These are phyloP conservation scores for Prinsepia uniflora DNA, from an alignment of 306 rosid genomes.

Conservation along the genomic window DNA sequence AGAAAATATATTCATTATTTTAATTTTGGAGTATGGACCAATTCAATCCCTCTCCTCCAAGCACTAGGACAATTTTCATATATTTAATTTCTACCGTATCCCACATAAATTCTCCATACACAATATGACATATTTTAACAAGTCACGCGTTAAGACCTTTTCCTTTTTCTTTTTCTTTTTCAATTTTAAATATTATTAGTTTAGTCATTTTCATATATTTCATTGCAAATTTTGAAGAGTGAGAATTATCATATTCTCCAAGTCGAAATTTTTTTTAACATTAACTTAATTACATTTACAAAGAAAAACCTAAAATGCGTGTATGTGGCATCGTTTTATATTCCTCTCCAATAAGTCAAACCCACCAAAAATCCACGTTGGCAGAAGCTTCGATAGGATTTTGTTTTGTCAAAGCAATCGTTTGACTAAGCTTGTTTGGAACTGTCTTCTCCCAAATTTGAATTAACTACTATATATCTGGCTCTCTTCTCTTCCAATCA, in stretches of 20 bases:
- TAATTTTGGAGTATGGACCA: neutral
- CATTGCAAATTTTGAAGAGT: no score
- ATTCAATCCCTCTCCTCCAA: conserved; percentile 6
- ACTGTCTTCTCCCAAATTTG: conserved; percentile 24
- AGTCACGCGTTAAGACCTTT: no score
- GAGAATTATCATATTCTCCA: no score
- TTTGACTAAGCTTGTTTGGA: conserved; percentile 44
- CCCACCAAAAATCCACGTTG: conserved; percentile 19
- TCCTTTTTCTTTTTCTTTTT: no score
- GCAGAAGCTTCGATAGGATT: conserved; percentile 46
- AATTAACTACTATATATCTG: neutral
- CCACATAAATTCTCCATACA: no score
- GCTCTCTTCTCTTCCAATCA: conserved; percentile 8
- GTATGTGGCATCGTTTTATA: neutral
- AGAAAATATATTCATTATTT: neutral
- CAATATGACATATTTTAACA: no score
- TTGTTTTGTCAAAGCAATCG: conserved; percentile 28
- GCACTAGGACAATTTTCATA: neutral
- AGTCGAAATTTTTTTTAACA: no score
- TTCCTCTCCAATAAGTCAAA: conserved; percentile 2
- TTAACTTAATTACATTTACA: no score
- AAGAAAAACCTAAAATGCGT: neutral
- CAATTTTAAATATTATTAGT: no score
- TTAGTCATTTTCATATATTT: no score
- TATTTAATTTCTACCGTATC: neutral